Evolutionary conservation across 2,329 filamentous ascomycete genomes (phyloP), one percentile per base, ranked within the genome.

Genomic region (Pseudopithomyces chartarum): DNA sequence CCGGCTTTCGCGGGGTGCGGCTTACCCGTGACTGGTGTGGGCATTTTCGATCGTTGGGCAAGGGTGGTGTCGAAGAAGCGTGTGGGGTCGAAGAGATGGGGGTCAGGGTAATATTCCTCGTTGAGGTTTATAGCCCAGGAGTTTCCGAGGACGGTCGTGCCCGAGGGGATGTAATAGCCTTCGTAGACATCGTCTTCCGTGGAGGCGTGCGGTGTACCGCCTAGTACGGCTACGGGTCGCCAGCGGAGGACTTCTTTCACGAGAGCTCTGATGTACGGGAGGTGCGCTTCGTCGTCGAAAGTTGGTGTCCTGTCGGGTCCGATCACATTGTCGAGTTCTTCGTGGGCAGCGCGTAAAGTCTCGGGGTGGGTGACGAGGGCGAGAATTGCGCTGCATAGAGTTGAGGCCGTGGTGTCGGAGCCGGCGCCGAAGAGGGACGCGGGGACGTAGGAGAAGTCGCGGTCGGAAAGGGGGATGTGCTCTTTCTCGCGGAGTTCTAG

Each of bases 341-440:
- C 70, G 32, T 83, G 79, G 0, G 80, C 80, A 32, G 76, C 76
- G 2, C 57, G 52, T 11, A 82, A 74, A 0, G 75, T 73, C 6
- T 79, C 73, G 0, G 81, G 81, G 58, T 80, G 80, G 57, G 81
- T 58, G 70, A 79, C 56, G 71, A 85, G 56, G 54, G 84, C 66
- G 60, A 84, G 55, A 61, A 85, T 79, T 69, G 78, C 81, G 15
- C 76, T 78, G 56, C 79, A 80, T 19, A 84, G 70, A 0, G 79
- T 81, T 13, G 76, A 79, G 0, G 80, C 78, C 0, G 81, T 83
- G 0, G 82, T 84, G 58, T 84, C 82, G 4, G 75, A 82, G 26
- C 82, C 78, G 11, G 80, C 82, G 26, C 81, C 81, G 55, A 81
- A 80, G 6, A 82, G 67, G 0, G 74, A 76, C 2, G 76, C 77